Conservation (phyloP, 202 grass and related monocot genomes). For the Dendrocalamus latiflorus region DNA sequence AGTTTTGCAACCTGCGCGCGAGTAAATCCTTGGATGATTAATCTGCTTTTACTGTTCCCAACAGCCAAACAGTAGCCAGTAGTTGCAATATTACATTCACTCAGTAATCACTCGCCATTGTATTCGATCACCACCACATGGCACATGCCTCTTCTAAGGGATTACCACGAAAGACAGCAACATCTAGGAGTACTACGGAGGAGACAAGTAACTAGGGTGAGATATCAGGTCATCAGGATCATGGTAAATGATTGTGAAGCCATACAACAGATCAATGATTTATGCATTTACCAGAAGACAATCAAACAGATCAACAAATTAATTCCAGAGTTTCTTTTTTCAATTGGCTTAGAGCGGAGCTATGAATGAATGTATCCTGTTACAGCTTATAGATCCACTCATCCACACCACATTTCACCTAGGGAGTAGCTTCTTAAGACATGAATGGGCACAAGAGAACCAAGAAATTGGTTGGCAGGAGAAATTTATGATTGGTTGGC, state of each 20-base stretch:
- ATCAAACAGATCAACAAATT: background rate
- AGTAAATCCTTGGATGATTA: too few species aligned
- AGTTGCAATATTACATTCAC: too few species aligned
- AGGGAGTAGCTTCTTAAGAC: background rate
- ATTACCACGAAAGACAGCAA: background rate
- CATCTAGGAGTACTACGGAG: background rate
- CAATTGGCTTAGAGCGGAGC: background rate
- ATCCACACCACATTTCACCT: slow-evolving; percentile 5
- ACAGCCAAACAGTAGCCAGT: too few species aligned
- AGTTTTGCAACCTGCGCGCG: too few species aligned
- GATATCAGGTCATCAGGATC: background rate
- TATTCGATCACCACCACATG: background rate
- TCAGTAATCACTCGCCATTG: too few species aligned
- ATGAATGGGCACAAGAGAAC: background rate
- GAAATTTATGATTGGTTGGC: background rate
- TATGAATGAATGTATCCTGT: background rate
- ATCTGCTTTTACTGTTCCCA: too few species aligned
- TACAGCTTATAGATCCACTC: background rate
- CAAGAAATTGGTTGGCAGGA: background rate
- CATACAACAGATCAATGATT: background rate
- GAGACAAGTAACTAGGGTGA: background rate
- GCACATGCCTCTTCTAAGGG: background rate
- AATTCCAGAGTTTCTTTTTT: background rate
- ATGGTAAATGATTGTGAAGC: background rate
- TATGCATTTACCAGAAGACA: background rate